A percentile compares a stretch with the other conserved stretches of the same genome.
phyloP scores from a whole-genome alignment of 345 rosid genomes.

The Limnanthes douglasii region DNA sequence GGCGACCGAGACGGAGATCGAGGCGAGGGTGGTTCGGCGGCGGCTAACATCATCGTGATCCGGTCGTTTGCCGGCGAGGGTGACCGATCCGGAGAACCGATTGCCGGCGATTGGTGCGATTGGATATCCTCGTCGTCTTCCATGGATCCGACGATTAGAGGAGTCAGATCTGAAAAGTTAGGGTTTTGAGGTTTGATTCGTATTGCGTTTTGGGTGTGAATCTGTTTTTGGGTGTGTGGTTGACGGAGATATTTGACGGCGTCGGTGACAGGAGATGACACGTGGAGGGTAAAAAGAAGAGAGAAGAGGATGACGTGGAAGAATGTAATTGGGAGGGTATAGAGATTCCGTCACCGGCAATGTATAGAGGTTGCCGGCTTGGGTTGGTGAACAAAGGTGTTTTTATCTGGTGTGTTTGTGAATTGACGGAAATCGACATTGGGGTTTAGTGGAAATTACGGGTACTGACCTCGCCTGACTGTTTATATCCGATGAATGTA shows the following conservation, averaged over 20 bases:
- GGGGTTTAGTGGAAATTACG: no score
- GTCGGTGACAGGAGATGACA: constrained; percentile 35
- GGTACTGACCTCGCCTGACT: no score
- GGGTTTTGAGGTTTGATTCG: constrained; percentile 6
- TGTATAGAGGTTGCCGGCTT: constrained; percentile 20
- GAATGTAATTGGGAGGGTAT: constrained; percentile 16
- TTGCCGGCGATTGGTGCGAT: constrained; percentile 21
- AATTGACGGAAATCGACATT: constrained; percentile 33
- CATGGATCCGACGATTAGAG: constrained; percentile 17
- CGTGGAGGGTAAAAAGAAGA: constrained; percentile 23
- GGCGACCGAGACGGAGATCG: constrained; percentile 12
- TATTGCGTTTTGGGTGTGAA: constrained; percentile 4
- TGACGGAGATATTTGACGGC: constrained; percentile 36
- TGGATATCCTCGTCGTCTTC: constrained; percentile 50
- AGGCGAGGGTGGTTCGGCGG: constrained; percentile 18
- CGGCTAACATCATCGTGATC: constrained; percentile 29
- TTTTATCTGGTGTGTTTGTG: constrained; percentile 7
- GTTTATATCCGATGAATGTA: no score
- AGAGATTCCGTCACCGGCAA: constrained; percentile 36
- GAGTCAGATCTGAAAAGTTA: constrained; percentile 6
- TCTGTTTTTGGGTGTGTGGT: constrained; percentile 9
- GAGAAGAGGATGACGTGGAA: constrained; percentile 14
- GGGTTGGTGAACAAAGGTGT: constrained; percentile 10
- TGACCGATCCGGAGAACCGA: constrained; percentile 16
- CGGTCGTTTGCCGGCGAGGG: constrained; percentile 26